Percentiles rank a stretch among this genome's conserved stretches.
phyloP scores from a whole-genome alignment of 345 rosid species.

The Acer negundo region DNA sequence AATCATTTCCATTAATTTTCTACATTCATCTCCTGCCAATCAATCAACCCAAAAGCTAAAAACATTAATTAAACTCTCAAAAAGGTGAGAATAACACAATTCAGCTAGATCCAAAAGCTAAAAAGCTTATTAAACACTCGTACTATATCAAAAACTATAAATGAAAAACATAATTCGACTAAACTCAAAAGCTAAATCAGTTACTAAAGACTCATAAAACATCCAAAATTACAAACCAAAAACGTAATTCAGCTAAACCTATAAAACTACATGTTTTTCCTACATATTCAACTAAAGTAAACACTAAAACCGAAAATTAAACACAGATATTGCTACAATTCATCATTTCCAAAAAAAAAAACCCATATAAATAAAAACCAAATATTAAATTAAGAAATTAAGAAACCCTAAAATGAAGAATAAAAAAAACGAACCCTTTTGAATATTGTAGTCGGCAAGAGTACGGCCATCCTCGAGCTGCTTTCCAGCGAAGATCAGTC shows the following conservation, averaged over 20 bases:
- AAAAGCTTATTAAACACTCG: neutral
- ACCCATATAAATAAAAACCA: neutral
- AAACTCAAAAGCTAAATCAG: neutral
- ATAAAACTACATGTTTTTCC: neutral
- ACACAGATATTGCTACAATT: neutral
- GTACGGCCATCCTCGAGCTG: conserved; percentile 64
- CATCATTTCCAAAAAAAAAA: neutral
- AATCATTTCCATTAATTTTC: too few species aligned
- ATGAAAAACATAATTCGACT: neutral
- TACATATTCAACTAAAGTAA: too few species aligned
- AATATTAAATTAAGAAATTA: neutral
- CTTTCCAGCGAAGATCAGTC: conserved; percentile 55
- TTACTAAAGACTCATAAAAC: neutral
- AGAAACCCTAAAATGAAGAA: neutral
- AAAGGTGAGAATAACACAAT: neutral
- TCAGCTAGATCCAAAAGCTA: neutral
- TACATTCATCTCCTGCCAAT: too few species aligned
- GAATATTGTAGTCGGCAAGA: conserved; percentile 52
- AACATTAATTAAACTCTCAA: neutral
- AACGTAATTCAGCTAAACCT: neutral
- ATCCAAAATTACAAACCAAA: too few species aligned
- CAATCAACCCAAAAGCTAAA: neutral
- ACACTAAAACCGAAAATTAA: neutral
- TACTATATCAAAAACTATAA: neutral
- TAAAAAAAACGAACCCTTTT: conserved; percentile 36